Base-by-base conservation (phyloP, 345 rosid species). In the Anastatica hierochuntica region DNA sequence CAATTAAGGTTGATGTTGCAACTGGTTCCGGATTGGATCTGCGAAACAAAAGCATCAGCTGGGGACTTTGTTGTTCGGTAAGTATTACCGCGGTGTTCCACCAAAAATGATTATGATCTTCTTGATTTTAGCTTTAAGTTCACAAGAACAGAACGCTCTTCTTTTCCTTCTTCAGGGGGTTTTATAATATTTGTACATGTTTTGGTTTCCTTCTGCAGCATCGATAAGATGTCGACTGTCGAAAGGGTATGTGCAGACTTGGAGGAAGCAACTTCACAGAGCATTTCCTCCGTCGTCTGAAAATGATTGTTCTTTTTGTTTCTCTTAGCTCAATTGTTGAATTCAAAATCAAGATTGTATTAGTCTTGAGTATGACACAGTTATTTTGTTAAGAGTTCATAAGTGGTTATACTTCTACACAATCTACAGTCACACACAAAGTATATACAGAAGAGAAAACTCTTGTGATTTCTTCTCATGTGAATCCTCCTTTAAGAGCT, bases 1-100 rank as follows among this genome's bases (percentile, higher is more conserved):
- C 95, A 81, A 48, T 58, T 85, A 33, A 73, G 66, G 17, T 49
- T 80, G 73, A 47, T 92, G 75, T 68, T 68, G 60, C 84, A 83
- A 58, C 63, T 85, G 18, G 90, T 78, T 53, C 98, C 99, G 1
- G 95, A 85, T 47, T 85, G 98, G 98, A 83, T 92, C 39, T 77
- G 76, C 9, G 83, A 80, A 70, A 83, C 79, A 60, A 47, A 48
- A 26, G 64, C 85, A 14, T 70, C 74, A 45, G 33, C 77, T 18
- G 92, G 95, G 5, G 94, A 80, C 64, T n/a, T 65, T 48, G 83
- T 85, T 50, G 49, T 85, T 29, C 62, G 95, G 99, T 88, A 47
- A 78, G 82, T 49, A 45, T 4, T n/a, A n/a, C n/a, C n/a, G n/a
- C n/a, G n/a, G n/a, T n/a, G n/a, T n/a, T n/a, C n/a, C 3, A n/a